Evolutionary conservation across 257 asterid species (phyloP), one percentile per base, ranked within the genome.

Genomic region (Capsicum chinense): DNA sequence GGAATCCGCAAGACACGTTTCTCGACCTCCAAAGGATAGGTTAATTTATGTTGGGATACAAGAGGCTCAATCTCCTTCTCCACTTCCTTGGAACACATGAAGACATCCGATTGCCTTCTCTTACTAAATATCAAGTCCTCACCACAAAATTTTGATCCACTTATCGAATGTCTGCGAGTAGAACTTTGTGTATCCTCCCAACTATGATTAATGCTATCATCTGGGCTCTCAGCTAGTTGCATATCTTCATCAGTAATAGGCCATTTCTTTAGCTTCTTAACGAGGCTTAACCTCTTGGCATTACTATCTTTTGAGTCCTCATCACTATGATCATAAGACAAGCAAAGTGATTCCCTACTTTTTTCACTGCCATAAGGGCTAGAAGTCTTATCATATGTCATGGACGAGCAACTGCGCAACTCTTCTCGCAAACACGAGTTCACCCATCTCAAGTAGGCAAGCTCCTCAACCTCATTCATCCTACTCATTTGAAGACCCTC

Each of bases 391-490:
- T 91, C 92, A 4, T 87, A 85, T 71, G 58, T 84, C 85, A 8
- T 14, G 80, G 87, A 86, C 47, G 93, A 89, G 80, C 80, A 89
- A 86, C 88, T 89, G 68, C 91, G 94, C 63, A 94, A 81, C 83
- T 95, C 98, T 42, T 92, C 92, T 80, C 98, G 86, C 64, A 94
- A 90, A 87, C 99, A 93, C 4, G 99, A 94, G 63, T 95, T 94
- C 21, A 94, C 96, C 99, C 99, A 95, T 86, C 92, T 89, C 84
- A 95, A 89, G 87, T 95, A 95, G 81, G 91, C 98, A 64, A 94
- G 96, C 90, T 94, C 99, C 88, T 95, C 99, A 16, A 92, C 98
- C 85, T 95, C 99, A 85, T 93, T 95, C 92, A 95, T 87, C 54
- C 98, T 66, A 88, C 91, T 94, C 91, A 94, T 85, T 83, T 95